Evolutionary conservation across 495 filamentous ascomycete genomes (phyloP).

Genomic region (Cercophora newfieldiana): DNA sequence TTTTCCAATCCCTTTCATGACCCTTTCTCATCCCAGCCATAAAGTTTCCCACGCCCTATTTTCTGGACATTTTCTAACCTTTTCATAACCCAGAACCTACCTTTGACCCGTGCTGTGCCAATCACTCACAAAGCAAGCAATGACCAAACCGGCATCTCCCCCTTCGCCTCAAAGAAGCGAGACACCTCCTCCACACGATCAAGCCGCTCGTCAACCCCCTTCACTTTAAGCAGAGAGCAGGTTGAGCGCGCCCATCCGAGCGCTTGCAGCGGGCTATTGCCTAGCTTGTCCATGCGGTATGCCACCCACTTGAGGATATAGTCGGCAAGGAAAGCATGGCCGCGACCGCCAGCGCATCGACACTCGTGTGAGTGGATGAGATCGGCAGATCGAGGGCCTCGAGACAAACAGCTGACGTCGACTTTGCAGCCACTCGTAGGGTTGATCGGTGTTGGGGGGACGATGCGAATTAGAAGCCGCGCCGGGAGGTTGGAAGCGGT

Average conservation of each 20-base stretch:
- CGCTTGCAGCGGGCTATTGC: constrained; percentile 1
- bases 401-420: background rate
- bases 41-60: too few relatives aligned
- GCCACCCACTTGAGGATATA: constrained; percentile 11
- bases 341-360: background rate
- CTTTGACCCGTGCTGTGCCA: background rate
- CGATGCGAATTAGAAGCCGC: background rate
- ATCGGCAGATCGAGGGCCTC: background rate
- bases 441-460: background rate
- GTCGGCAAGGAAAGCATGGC: background rate
- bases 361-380: background rate
- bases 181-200: background rate
- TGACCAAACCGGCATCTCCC: background rate
- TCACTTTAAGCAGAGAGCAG: background rate
- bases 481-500: background rate
- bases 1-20: too few relatives aligned
- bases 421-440: background rate
- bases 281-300: constrained; percentile 10
- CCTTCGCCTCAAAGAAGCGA: background rate
- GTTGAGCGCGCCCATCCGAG: constrained; percentile 6
- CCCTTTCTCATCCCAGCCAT: too few relatives aligned
- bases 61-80: background rate
- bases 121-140: background rate
- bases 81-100: background rate
- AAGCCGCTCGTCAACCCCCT: background rate